A percentile compares a stretch with the other conserved stretches of the same genome.
Evolutionary conservation across 176 grass and related monocot species (phyloP).

Genomic region (Echinochloa phyllopogon): DNA sequence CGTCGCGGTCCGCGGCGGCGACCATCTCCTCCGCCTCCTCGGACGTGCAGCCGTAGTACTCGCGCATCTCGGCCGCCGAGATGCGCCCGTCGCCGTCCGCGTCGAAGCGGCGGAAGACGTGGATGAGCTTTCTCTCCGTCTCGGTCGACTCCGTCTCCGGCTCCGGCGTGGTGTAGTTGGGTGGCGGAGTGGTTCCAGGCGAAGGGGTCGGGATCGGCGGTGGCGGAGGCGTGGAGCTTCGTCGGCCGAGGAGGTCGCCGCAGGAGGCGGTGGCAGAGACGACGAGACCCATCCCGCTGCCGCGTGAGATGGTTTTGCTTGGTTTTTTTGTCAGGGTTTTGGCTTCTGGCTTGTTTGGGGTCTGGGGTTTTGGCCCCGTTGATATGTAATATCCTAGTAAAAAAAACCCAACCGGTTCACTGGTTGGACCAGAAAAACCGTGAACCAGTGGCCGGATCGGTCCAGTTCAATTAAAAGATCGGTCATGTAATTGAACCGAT

Average conservation of each 20-base stretch:
- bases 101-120: constrained; percentile 39
- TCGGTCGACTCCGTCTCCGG: neutral
- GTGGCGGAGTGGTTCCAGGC: neutral
- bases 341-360: neutral
- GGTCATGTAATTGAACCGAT: no score
- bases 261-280: constrained; percentile 31
- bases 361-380: neutral
- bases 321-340: neutral
- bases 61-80: constrained; percentile 38
- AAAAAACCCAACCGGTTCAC: no score
- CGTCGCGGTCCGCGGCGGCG: constrained; percentile 36
- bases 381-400: no score
- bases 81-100: constrained; percentile 47
- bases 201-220: neutral
- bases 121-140: neutral
- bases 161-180: neutral
- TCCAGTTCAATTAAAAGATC: no score
- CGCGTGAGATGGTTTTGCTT: neutral
- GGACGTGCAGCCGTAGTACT: neutral
- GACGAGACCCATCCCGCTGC: constrained; percentile 36
- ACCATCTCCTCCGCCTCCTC: constrained; percentile 38
- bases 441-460: no score
- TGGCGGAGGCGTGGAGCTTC: neutral
- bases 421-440: no score
- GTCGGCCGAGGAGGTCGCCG: constrained; percentile 5